phyloP scores from a whole-genome alignment of 257 asterid genomes.

The Paulownia fortunei region DNA sequence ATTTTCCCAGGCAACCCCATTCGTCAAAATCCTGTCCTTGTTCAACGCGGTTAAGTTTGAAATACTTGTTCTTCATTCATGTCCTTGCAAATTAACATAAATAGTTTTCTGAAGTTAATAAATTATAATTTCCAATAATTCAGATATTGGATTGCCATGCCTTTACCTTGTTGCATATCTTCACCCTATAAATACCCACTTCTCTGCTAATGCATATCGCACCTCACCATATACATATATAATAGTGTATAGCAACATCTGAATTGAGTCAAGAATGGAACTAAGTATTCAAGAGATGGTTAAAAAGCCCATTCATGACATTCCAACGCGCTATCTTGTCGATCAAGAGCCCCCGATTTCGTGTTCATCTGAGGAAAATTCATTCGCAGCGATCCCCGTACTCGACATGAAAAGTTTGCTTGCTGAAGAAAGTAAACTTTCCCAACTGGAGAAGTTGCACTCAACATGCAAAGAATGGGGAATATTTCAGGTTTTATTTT shows the following conservation, averaged over 20 bases:
- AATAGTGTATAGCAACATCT: too few species aligned
- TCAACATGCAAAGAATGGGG: slow-evolving; percentile 69
- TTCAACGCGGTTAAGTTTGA: slow-evolving; percentile 27
- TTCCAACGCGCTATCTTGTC: slow-evolving; percentile 45
- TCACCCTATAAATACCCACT: slow-evolving; percentile 18
- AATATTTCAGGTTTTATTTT: slow-evolving; percentile 57
- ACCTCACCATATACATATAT: background rate
- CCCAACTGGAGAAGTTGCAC: slow-evolving; percentile 50
- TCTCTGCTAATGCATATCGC: background rate
- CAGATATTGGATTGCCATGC: background rate
- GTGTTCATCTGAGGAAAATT: background rate
- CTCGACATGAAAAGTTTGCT: slow-evolving; percentile 51
- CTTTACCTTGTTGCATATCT: background rate
- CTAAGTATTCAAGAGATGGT: slow-evolving; percentile 51
- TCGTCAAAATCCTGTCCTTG: background rate
- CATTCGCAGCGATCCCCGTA: slow-evolving; percentile 41
- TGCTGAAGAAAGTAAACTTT: slow-evolving; percentile 27
- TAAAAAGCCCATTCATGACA: slow-evolving; percentile 28
- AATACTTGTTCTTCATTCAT: background rate
- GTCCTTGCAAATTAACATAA: background rate
- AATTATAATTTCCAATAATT: background rate
- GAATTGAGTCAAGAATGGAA: background rate
- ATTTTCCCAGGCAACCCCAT: background rate
- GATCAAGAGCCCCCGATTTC: slow-evolving; percentile 42
- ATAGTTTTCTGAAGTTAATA: background rate